A percentile compares a stretch with the other conserved stretches of the same genome.
Conservation (phyloP, 345 rosid species). For the Syzygium jambos region DNA sequence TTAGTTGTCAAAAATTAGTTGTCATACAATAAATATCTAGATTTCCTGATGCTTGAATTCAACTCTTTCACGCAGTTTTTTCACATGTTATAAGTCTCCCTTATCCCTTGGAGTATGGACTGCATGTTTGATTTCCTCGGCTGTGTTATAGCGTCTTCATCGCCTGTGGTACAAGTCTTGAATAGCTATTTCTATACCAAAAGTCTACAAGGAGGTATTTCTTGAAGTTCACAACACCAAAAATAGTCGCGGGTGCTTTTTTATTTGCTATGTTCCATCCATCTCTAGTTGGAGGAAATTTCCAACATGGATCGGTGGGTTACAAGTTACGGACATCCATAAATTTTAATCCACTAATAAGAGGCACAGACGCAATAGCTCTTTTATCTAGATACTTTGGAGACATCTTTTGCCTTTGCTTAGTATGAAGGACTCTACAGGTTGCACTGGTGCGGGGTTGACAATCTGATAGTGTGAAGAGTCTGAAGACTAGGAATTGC, state of each 20-base stretch:
- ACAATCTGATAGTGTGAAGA: not conserved
- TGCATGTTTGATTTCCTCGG: not conserved
- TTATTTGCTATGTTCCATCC: too few relatives aligned
- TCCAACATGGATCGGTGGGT: too few relatives aligned
- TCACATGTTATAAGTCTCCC: not conserved
- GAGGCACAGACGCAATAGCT: too few relatives aligned
- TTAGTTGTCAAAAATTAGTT: not conserved
- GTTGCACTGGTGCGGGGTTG: not conserved
- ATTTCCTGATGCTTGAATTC: not conserved
- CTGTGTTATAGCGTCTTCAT: not conserved
- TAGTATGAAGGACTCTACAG: not conserved
- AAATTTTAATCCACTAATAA: too few relatives aligned
- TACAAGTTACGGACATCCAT: too few relatives aligned
- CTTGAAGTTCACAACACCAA: too few relatives aligned
- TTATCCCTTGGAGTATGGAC: not conserved
- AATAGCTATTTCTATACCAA: not conserved
- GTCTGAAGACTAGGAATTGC: not conserved
- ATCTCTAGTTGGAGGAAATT: too few relatives aligned
- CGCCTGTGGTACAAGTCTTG: not conserved
- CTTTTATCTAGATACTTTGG: not conserved
- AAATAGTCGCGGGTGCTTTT: too few relatives aligned
- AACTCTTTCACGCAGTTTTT: not conserved
- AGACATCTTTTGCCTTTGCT: not conserved
- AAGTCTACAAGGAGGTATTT: not conserved
- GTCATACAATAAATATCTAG: not conserved